Conservation (phyloP, 1,284 basidiomycete species). For the Ustilago crameri region DNA sequence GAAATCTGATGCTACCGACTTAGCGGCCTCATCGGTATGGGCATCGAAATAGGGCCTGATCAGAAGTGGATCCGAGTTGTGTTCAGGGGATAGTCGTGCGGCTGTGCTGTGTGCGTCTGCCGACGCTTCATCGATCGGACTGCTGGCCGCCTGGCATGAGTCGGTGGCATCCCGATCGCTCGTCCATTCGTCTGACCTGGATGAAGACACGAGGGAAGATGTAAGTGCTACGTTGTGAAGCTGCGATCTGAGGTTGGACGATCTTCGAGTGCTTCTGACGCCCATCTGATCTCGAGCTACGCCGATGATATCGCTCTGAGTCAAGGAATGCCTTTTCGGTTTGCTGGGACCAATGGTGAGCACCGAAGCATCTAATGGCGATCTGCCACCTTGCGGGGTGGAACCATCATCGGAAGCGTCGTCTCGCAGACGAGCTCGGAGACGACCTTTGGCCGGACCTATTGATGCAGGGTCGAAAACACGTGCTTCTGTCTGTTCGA, state of each 20-base stretch:
- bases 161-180: background rate
- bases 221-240: conserved; percentile 22
- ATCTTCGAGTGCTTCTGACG: conserved; percentile 1
- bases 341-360: conserved; percentile 31
- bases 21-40: background rate
- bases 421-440: conserved; percentile 24
- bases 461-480: conserved; percentile 10
- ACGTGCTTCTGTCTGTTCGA: background rate
- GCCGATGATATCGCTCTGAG: conserved; percentile 35
- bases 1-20: background rate
- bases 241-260: conserved; percentile 23
- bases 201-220: conserved; percentile 14
- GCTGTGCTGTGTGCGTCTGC: conserved; percentile 1
- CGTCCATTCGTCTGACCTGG: background rate
- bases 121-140: conserved; percentile 6
- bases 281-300: conserved; percentile 12
- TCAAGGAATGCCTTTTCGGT: conserved; percentile 19
- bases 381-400: conserved; percentile 45
- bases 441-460: conserved; percentile 16
- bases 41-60: conserved; percentile 26
- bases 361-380: conserved; percentile 41
- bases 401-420: conserved; percentile 26
- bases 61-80: conserved; percentile 13
- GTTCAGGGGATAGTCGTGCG: background rate
- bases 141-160: conserved; percentile 1